A percentile compares a stretch with the other conserved stretches of the same genome.
Conservation (phyloP, 139 green algal species). For the Mesostigma viride region DNA sequence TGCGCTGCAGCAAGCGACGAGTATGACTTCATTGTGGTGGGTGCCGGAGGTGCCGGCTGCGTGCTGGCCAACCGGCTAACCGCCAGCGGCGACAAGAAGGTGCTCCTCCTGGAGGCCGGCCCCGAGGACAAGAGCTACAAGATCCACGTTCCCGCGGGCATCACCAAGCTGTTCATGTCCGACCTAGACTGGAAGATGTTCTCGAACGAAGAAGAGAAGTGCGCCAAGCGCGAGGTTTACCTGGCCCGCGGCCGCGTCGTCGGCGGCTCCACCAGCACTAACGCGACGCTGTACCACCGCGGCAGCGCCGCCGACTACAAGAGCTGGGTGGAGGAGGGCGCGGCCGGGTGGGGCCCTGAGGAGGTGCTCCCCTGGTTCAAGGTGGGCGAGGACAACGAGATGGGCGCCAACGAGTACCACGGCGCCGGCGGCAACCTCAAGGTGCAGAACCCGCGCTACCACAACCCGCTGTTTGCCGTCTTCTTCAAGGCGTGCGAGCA, state of each 20-base stretch:
- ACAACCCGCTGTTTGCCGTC: conserved; percentile 44
- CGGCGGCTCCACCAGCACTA: conserved; percentile 70
- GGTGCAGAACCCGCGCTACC: conserved; percentile 60
- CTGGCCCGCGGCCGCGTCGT: conserved; percentile 66
- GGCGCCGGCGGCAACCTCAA: conserved; percentile 44
- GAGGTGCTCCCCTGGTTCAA: conserved; percentile 75
- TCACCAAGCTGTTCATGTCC: conserved; percentile 67
- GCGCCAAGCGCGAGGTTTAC: conserved; percentile 59
- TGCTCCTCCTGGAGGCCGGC: conserved; percentile 73
- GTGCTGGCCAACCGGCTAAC: conserved; percentile 77
- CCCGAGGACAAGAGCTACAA: conserved; percentile 27
- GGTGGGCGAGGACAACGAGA: conserved; percentile 53
- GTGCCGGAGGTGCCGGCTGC: conserved; percentile 71
- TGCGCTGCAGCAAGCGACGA: too few species aligned
- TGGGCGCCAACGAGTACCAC: not conserved
- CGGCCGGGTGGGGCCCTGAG: conserved; percentile 55
- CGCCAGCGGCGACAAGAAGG: conserved; percentile 55
- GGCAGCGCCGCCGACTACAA: conserved; percentile 69
- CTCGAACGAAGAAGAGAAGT: conserved; percentile 42
- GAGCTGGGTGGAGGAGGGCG: conserved; percentile 42
- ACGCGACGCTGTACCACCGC: conserved; percentile 80
- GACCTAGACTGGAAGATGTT: conserved; percentile 76
- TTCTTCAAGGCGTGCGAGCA: conserved; percentile 60
- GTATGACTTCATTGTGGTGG: conserved; percentile 86
- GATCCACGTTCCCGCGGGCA: conserved; percentile 49